Evolutionary conservation across 1,284 basidiomycete species (phyloP).

Genomic region (Ceratobasidium sp.): DNA sequence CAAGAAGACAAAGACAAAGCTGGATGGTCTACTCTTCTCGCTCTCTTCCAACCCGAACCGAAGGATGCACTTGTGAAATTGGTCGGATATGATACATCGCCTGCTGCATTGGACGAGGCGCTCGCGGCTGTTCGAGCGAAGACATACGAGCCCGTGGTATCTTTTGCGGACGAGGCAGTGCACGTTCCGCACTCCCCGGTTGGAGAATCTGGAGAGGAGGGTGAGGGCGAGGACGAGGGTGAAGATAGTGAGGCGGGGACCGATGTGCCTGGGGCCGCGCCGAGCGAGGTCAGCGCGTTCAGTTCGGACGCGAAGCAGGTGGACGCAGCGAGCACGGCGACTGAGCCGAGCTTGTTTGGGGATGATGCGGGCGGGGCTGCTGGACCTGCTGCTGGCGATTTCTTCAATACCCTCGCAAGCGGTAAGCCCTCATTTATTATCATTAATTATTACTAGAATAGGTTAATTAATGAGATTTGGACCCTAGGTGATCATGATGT

Average conservation of each 20-base stretch:
- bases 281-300: slow-evolving; percentile 77
- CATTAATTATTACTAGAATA: not conserved
- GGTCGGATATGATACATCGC: slow-evolving; percentile 71
- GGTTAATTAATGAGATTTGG: not conserved
- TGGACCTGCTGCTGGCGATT: slow-evolving; percentile 80
- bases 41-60: slow-evolving; percentile 90
- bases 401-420: slow-evolving; percentile 83
- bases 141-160: slow-evolving; percentile 77
- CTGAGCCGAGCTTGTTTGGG: slow-evolving; percentile 89
- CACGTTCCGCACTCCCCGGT: slow-evolving; percentile 50
- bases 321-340: slow-evolving; percentile 78
- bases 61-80: slow-evolving; percentile 91
- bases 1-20: slow-evolving; percentile 53
- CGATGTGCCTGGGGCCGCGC: slow-evolving; percentile 65
- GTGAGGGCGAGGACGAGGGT: slow-evolving; percentile 63
- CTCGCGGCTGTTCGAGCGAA: slow-evolving; percentile 59
- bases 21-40: slow-evolving; percentile 90
- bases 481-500: slow-evolving; percentile 45
- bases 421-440: slow-evolving; percentile 42
- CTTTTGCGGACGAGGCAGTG: slow-evolving; percentile 75
- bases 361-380: slow-evolving; percentile 77
- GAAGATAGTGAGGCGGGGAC: slow-evolving; percentile 59
- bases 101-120: slow-evolving; percentile 59
- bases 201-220: slow-evolving; percentile 54
- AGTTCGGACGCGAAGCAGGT: slow-evolving; percentile 72